A percentile compares a stretch with the other conserved stretches of the same genome.
phyloP scores from a whole-genome alignment of 768 basidiomycete species.

The Tricholomella constricta region DNA sequence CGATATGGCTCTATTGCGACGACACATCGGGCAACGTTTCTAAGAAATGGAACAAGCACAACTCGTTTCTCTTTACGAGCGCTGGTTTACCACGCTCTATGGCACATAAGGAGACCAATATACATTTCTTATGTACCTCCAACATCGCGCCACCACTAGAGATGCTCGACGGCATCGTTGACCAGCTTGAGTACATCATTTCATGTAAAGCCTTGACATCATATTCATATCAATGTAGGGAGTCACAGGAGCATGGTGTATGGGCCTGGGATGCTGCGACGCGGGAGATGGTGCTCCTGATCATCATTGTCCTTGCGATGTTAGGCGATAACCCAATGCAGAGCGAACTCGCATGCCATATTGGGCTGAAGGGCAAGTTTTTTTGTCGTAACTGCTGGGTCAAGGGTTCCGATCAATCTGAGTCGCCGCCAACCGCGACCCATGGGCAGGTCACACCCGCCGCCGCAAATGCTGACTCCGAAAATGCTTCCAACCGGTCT shows the following conservation, averaged over 20 bases:
- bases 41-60: slow-evolving; percentile 40
- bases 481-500: neutral
- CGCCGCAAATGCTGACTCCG: neutral
- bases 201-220: neutral
- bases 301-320: slow-evolving; percentile 32
- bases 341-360: slow-evolving; percentile 46
- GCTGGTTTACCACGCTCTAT: slow-evolving; percentile 27
- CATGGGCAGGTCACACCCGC: slow-evolving; percentile 20
- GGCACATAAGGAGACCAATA: slow-evolving; percentile 27
- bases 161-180: slow-evolving; percentile 31
- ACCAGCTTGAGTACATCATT: slow-evolving; percentile 24
- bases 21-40: slow-evolving; percentile 32
- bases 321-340: slow-evolving; percentile 52
- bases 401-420: slow-evolving; percentile 20
- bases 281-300: slow-evolving; percentile 30
- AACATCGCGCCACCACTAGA: slow-evolving; percentile 33
- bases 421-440: no score
- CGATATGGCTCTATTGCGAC: slow-evolving; percentile 12
- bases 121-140: slow-evolving; percentile 34
- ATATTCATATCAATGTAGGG: slow-evolving; percentile 13
- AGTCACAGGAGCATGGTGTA: slow-evolving; percentile 30
- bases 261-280: slow-evolving; percentile 38
- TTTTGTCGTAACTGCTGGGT: slow-evolving; percentile 45
- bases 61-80: slow-evolving; percentile 29
- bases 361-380: slow-evolving; percentile 36